phyloP scores from a whole-genome alignment of 805 yeast genomes.

The Teunomyces barrocoloradensis region DNA sequence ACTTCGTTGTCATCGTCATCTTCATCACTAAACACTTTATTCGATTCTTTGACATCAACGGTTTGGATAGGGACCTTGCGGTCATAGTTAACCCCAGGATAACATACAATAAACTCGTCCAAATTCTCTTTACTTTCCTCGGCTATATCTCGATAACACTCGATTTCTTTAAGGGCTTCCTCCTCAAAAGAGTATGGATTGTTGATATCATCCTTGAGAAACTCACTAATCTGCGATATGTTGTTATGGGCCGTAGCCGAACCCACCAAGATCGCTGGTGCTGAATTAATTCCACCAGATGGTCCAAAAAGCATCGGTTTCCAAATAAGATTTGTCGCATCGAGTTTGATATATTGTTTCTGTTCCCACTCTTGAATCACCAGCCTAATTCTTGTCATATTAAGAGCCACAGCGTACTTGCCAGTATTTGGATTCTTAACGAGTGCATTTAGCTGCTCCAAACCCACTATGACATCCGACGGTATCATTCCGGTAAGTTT shows the following conservation, averaged over 20 bases:
- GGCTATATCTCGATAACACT: constrained; percentile 15
- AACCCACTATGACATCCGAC: constrained; percentile 82
- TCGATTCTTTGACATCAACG: constrained; percentile 7
- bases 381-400: constrained; percentile 41
- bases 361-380: constrained; percentile 50
- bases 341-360: constrained; percentile 52
- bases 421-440: constrained; percentile 44
- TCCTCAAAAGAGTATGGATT: constrained; percentile 61
- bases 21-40: constrained; percentile 5
- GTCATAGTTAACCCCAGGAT: constrained; percentile 30
- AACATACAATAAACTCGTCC: constrained; percentile 29
- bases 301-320: constrained; percentile 83
- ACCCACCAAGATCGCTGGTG: constrained; percentile 40
- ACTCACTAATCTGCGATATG: constrained; percentile 56
- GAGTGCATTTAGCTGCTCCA: constrained; percentile 72
- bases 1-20: constrained; percentile 16
- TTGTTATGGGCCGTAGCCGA: constrained; percentile 33
- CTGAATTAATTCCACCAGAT: constrained; percentile 77
- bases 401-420: constrained; percentile 53
- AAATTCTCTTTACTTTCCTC: constrained; percentile 11
- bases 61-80: constrained; percentile 11
- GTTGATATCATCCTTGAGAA: constrained; percentile 64
- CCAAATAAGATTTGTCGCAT: constrained; percentile 64
- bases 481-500: constrained; percentile 79
- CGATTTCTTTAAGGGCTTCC: constrained; percentile 51